These are phyloP conservation scores for Trifolium subterraneum DNA, from an alignment of 306 rosid species.

Conservation along the genomic window DNA sequence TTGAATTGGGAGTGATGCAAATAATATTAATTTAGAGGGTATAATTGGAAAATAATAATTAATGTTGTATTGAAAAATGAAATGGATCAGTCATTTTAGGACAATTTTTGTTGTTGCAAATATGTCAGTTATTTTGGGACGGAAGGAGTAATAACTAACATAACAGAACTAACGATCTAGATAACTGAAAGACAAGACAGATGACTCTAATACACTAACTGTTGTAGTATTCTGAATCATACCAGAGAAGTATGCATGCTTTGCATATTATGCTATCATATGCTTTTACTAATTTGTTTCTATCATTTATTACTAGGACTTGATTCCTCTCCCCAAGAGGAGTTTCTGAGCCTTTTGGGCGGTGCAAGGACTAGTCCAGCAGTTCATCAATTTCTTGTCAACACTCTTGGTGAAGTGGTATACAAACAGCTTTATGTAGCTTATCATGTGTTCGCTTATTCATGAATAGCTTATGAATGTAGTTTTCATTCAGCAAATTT, in stretches of 20 bases:
- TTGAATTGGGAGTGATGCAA: no score
- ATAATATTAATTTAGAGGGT: no score
- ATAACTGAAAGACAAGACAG: background rate
- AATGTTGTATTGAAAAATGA: no score
- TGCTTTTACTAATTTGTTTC: constrained; percentile 38
- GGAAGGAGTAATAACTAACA: background rate
- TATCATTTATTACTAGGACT: constrained; percentile 60
- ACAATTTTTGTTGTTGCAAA: no score
- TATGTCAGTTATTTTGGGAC: no score
- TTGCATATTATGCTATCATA: background rate
- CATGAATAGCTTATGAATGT: constrained; percentile 24
- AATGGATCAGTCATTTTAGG: no score
- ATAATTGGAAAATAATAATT: no score
- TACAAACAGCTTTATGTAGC: constrained; percentile 31
- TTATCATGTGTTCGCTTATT: constrained; percentile 36
- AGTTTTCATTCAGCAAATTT: constrained; percentile 46
- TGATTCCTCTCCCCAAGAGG: constrained; percentile 89
- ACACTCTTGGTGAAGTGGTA: constrained; percentile 94
- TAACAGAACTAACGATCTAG: background rate
- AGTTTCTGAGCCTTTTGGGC: constrained; percentile 90
- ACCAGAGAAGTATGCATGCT: constrained; percentile 4
- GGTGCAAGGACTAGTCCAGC: constrained; percentile 98
- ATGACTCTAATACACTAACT: background rate
- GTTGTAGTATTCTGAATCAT: background rate
- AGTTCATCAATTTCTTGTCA: constrained; percentile 89